Conservation (phyloP, 1,139 yeast species). For the Petasospora fabianii region DNA sequence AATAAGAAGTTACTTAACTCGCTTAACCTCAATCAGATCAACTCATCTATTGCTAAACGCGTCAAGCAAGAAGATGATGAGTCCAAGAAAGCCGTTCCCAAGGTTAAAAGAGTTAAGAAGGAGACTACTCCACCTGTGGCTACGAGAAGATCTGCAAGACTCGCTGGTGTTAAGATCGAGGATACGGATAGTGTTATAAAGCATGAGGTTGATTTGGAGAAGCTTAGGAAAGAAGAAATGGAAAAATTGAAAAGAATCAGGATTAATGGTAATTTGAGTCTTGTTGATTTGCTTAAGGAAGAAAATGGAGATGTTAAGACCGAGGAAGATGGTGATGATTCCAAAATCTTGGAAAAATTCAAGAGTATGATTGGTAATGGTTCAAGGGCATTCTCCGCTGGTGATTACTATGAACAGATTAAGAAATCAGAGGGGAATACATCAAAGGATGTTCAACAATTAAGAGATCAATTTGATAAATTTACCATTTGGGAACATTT, state of each 20-base stretch:
- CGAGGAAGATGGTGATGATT: conserved; percentile 34
- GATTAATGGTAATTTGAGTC: conserved; percentile 57
- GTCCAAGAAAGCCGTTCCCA: conserved; percentile 20
- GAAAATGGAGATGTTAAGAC: conserved; percentile 16
- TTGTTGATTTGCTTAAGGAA: conserved; percentile 48
- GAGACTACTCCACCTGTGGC: conserved; percentile 35
- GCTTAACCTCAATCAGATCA: conserved; percentile 40
- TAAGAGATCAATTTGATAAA: conserved; percentile 50
- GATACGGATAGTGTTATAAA: conserved; percentile 29
- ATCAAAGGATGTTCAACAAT: conserved; percentile 39
- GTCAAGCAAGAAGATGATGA: conserved; percentile 24
- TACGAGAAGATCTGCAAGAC: conserved; percentile 58
- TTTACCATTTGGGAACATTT: conserved; percentile 51
- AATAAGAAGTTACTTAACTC: conserved; percentile 48
- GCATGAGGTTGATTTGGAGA: conserved; percentile 34
- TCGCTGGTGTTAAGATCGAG: conserved; percentile 52
- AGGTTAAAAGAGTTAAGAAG: conserved; percentile 18
- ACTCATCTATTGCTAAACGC: conserved; percentile 32
- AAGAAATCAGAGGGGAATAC: conserved; percentile 33
- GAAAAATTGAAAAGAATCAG: conserved; percentile 52
- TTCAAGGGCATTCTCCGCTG: conserved; percentile 62
- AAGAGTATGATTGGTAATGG: conserved; percentile 33
- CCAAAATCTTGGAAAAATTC: conserved; percentile 39
- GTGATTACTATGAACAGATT: conserved; percentile 65
- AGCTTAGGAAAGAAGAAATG: conserved; percentile 39